phyloP scores from a whole-genome alignment of 2,329 filamentous ascomycete genomes.

The Beauveria brongniartii region DNA sequence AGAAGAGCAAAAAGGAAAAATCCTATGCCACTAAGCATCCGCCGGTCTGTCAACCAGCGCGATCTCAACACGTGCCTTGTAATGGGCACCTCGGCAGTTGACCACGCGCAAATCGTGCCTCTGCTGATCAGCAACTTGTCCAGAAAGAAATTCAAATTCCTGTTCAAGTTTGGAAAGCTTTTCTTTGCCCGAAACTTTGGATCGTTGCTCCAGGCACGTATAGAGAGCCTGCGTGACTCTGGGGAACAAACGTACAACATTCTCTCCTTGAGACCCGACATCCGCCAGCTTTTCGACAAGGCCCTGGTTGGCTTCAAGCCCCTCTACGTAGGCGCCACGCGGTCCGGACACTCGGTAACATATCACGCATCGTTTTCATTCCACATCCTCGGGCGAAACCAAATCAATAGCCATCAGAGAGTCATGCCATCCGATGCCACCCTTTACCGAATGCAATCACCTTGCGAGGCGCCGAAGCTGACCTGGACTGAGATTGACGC shows the following conservation, averaged over 20 bases:
- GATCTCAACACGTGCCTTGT: not conserved
- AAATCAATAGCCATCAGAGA: not conserved
- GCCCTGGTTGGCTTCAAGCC: not conserved
- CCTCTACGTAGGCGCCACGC: not conserved
- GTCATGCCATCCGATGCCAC: not conserved
- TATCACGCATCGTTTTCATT: not conserved
- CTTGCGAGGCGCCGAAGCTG: not conserved
- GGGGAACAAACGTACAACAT: not conserved
- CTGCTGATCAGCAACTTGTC: not conserved
- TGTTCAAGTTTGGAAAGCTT: too few species aligned
- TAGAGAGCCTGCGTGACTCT: not conserved
- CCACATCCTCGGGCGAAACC: not conserved
- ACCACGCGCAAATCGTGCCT: not conserved
- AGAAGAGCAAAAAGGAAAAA: too few species aligned
- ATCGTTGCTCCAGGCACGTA: accelerated
- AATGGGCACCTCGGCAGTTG: not conserved
- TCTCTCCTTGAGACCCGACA: not conserved
- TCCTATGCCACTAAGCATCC: not conserved
- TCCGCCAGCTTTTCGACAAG: not conserved
- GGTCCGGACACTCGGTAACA: not conserved
- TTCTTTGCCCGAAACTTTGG: not conserved
- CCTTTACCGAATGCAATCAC: not conserved
- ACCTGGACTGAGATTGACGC: not conserved
- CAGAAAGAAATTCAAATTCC: too few species aligned
- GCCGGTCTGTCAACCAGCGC: not conserved